A percentile compares a stretch with the other conserved stretches of the same genome.
phyloP scores from a whole-genome alignment of 2,329 filamentous ascomycete genomes.

The Rasamsonia emersonii region DNA sequence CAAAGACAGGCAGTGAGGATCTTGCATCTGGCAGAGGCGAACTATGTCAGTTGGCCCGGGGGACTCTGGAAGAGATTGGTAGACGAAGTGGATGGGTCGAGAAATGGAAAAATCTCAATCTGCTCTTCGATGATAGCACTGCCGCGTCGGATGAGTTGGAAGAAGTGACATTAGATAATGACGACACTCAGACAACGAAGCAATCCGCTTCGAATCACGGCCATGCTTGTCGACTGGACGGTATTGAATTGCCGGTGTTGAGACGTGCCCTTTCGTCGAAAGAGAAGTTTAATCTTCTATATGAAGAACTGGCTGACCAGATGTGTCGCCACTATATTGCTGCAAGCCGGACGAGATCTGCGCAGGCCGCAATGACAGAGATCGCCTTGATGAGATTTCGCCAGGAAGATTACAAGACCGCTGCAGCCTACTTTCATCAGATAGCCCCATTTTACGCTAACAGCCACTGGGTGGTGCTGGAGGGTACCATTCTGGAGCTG shows the following conservation, averaged over 20 bases:
- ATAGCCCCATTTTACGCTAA: conserved; percentile 72
- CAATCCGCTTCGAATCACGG: conserved; percentile 10
- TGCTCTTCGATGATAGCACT: conserved; percentile 27
- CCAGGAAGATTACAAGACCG: conserved; percentile 62
- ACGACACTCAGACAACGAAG: conserved; percentile 10
- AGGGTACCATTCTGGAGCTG: conserved; percentile 76
- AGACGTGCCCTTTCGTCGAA: conserved; percentile 52
- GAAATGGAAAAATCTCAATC: conserved; percentile 57
- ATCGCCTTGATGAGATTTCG: conserved; percentile 77
- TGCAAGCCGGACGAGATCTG: conserved; percentile 68
- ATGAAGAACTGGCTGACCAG: conserved; percentile 73
- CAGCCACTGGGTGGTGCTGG: conserved; percentile 68
- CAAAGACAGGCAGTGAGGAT: conserved; percentile 61
- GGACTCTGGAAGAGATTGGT: conserved; percentile 67
- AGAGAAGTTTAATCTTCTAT: conserved; percentile 58
- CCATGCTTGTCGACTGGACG: conserved; percentile 24
- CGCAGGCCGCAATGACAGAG: conserved; percentile 71
- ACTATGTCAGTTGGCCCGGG: conserved; percentile 69
- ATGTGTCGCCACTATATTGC: conserved; percentile 75
- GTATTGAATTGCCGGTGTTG: conserved; percentile 50
- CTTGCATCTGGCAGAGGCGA: conserved; percentile 76
- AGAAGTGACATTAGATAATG: conserved; percentile 27
- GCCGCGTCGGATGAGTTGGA: conserved; percentile 21
- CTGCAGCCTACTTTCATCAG: conserved; percentile 68
- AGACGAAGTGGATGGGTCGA: conserved; percentile 65